phyloP scores from a whole-genome alignment of 202 grass and related monocot genomes.

The Zizania palustris region DNA sequence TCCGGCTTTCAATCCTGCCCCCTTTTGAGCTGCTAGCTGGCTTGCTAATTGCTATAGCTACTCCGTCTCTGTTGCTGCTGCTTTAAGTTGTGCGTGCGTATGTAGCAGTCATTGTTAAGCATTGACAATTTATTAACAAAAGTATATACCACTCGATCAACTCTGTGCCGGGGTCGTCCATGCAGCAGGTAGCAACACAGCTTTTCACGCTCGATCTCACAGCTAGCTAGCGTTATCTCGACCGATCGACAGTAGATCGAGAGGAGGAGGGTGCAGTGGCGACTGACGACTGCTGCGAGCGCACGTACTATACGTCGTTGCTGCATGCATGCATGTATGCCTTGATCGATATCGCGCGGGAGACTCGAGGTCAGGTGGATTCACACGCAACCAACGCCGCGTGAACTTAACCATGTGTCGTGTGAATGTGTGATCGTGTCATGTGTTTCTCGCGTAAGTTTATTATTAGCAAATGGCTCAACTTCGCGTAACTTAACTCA shows the following conservation, averaged over 20 bases:
- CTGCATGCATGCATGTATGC: too few relatives aligned
- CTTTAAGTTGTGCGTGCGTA: not conserved
- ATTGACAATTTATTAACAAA: conserved; percentile 18
- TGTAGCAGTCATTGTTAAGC: conserved; percentile 30
- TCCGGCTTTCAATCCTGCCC: conserved; percentile 1
- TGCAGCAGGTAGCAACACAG: not conserved
- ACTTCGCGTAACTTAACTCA: too few relatives aligned
- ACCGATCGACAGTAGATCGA: not conserved
- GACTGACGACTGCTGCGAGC: too few relatives aligned
- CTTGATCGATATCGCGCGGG: too few relatives aligned
- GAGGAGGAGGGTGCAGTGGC: too few relatives aligned
- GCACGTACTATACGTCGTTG: too few relatives aligned
- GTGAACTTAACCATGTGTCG: too few relatives aligned
- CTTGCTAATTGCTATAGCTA: too few relatives aligned
- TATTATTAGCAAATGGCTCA: not conserved
- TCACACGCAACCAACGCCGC: too few relatives aligned
- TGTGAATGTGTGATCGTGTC: too few relatives aligned
- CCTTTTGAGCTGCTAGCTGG: conserved; percentile 27
- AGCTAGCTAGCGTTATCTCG: conserved; percentile 47
- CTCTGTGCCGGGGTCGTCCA: conserved; percentile 47
- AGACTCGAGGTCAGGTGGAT: too few relatives aligned
- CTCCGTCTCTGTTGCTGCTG: not conserved
- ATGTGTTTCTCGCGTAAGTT: too few relatives aligned
- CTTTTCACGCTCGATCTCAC: not conserved
- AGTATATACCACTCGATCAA: not conserved